These are phyloP conservation scores for Alternaria burnsii DNA, from an alignment of 2,329 filamentous ascomycete genomes.

Conservation along the genomic window DNA sequence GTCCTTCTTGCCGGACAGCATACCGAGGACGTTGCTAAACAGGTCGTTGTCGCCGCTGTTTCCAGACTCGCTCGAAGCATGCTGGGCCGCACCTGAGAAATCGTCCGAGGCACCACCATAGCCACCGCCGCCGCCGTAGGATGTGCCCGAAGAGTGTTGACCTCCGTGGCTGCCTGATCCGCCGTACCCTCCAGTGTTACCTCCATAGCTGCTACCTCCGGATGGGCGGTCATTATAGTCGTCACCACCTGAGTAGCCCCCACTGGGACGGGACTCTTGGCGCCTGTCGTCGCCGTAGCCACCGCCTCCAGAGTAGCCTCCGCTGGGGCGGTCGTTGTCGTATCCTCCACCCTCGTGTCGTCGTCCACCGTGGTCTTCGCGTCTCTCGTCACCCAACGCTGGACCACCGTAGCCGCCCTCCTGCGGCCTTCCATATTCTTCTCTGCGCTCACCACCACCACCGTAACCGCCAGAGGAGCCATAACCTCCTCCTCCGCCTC, in stretches of 20 bases:
- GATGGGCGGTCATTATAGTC: slow-evolving; percentile 34
- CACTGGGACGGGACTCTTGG: slow-evolving; percentile 3
- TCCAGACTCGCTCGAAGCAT: slow-evolving; percentile 65
- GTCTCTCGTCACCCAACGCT: slow-evolving; percentile 14
- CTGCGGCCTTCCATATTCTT: slow-evolving; percentile 19
- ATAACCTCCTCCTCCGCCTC: slow-evolving; percentile 15
- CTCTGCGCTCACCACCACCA: slow-evolving; percentile 17
- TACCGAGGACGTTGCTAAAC: slow-evolving; percentile 65
- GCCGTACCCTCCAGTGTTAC: slow-evolving; percentile 28
- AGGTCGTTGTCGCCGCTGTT: slow-evolving; percentile 59
- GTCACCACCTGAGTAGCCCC: slow-evolving; percentile 3
- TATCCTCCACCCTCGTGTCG: slow-evolving; percentile 18
- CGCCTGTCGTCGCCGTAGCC: slow-evolving; percentile 17
- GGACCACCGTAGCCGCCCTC: slow-evolving; percentile 12
- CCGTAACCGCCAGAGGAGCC: slow-evolving; percentile 14
- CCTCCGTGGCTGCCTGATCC: slow-evolving; percentile 34
- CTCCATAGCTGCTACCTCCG: slow-evolving; percentile 22
- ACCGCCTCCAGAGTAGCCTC: slow-evolving; percentile 9
- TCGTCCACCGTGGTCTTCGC: slow-evolving; percentile 16
- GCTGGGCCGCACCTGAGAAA: slow-evolving; percentile 61
- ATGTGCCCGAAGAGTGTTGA: slow-evolving; percentile 52
- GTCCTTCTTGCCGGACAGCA: slow-evolving; percentile 64
- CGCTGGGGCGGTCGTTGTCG: slow-evolving; percentile 2
- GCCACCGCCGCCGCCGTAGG: slow-evolving; percentile 53
- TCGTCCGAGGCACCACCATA: slow-evolving; percentile 56